Base-by-base conservation (phyloP, 371 early-diverging fungal species). In the Rhizopus arrhizus region DNA sequence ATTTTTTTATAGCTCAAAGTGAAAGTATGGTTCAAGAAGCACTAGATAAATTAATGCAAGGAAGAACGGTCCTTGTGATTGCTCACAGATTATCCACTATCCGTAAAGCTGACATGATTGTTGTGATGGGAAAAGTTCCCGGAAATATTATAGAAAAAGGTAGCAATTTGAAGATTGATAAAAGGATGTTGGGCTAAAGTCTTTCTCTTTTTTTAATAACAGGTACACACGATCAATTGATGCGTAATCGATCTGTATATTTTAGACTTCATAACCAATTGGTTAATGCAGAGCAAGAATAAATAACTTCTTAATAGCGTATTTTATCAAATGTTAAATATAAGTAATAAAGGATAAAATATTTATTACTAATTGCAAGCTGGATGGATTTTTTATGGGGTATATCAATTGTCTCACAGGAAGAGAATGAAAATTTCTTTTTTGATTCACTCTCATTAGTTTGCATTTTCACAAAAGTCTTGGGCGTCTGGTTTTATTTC, bases 41-140 rank as follows among this genome's bases (percentile, higher is more conserved):
- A 3, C 67, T 93, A 22, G 86, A 89, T 59, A 73, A 74, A 31
- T 60, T 88, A 36, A 86, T 88, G 84, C 63, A 77, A 16, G 86
- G 85, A 36, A 81, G 89, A 46, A 92, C 92, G 3, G 89, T 89
- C 4, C 64, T 94, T 36, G 77, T 92, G 1, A 89, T 94, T 66
- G 90, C 93, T 0, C 94, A 94, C 66, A 77, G 92, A 43, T 68
- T 92, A 22, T 80, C 85, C 8, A 89, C 90, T 9, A 88, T 94
- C 53, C 70, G 82, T 34, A 70, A 81, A 40, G 92, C 92, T 32
- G 90, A 87, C 61, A 70, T 74, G 56, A 87, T 86, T 64, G 85
- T 87, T 5, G 86, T 87, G 22, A 85, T 87, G 87, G 85, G 84
- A 16, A 64, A 63, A 16, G 79, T 74, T 13, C 80, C 82, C 6